A percentile compares a stretch with the other conserved stretches of the same genome.
Conservation (phyloP, 805 yeast genomes). For the Aciculoconidium aculeatum region DNA sequence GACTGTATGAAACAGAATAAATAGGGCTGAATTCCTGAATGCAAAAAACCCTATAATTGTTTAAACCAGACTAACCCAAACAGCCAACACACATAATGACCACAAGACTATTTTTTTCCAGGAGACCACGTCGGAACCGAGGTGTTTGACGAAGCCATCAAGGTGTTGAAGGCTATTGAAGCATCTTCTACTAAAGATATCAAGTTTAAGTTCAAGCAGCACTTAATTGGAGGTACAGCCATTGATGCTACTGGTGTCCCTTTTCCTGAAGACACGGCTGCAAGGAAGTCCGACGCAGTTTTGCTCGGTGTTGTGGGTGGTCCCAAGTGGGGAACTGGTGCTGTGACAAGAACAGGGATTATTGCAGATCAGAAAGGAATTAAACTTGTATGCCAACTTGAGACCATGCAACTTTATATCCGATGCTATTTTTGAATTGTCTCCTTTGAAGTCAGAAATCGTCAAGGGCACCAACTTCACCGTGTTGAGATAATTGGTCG, state of each 20-base stretch:
- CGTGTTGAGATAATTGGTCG: slow-evolving; percentile 94
- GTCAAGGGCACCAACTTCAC: slow-evolving; percentile 88
- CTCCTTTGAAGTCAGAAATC: slow-evolving; percentile 80
- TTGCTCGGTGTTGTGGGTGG: slow-evolving; percentile 98
- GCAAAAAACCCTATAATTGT: too few species aligned
- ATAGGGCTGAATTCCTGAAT: too few species aligned
- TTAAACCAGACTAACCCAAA: too few species aligned
- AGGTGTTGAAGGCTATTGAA: slow-evolving; percentile 78
- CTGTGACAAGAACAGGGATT: slow-evolving; percentile 96
- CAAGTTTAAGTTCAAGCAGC: slow-evolving; percentile 72
- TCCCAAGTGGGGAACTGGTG: slow-evolving; percentile 98
- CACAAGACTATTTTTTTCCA: slow-evolving; percentile 73
- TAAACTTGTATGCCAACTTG: slow-evolving; percentile 89
- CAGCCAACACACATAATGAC: too few species aligned
- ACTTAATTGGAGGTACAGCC: slow-evolving; percentile 96
- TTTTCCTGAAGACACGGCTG: slow-evolving; percentile 79
- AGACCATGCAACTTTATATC: slow-evolving; percentile 94
- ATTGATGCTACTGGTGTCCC: slow-evolving; percentile 96
- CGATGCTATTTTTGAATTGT: slow-evolving; percentile 74
- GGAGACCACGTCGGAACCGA: slow-evolving; percentile 98
- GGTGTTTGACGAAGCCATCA: slow-evolving; percentile 83
- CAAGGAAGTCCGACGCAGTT: slow-evolving; percentile 91
- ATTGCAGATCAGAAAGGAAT: slow-evolving; percentile 88
- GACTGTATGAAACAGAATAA: too few species aligned
- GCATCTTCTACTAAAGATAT: slow-evolving; percentile 33